Evolutionary conservation across 2,329 filamentous ascomycete genomes (phyloP), one percentile per base, ranked within the genome.

Genomic region (Penicillium sp.): DNA sequence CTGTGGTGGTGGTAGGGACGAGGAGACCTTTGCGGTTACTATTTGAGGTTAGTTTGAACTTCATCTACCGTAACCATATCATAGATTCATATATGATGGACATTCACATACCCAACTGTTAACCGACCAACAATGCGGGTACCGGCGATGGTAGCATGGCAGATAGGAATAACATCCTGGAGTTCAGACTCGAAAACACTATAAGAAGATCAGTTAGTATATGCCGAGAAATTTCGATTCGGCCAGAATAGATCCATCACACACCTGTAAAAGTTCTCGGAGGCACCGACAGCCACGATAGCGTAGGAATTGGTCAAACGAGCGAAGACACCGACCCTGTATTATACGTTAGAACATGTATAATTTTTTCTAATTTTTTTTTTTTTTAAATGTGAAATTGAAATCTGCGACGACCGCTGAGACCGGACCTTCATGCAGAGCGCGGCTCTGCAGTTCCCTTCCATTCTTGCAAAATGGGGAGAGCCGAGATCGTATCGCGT

Each of bases 221-320:
- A 31, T 15, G 29, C 29, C 11, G 29, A 18, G 33, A 37, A 37
- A 37, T 37, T n/a, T n/a, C 15, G 8, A 9, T 9, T 37, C 18
- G n/a, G 9, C 12, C 27, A 6, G 49, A 46, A 44, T 46, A 42
- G 26, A 22, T 20, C 15, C 23, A 31, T 22, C 27, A 37, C 76
- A 59, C 74, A 88, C 86, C 85, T 92, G 86, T 97, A 97, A 79
- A 99, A 99, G 85, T 97, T 97, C 82, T 97, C 92, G 71, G 91
- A 96, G 68, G 90, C 92, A 72, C 94, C 94, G 64, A 96, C 86
- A 63, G 93, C 92, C 67, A 97, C 91, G 69, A 99, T 84, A 67
- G 92, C 92, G 78, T 96, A 99, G 57, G 91, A 93, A 79, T 99
- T 99, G 67, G 94, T 99, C 73, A 99, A 89, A 59, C 91, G 96